These are phyloP conservation scores for Fusarium sp. DNA, from an alignment of 2,329 filamentous ascomycete species.

Conservation along the genomic window DNA sequence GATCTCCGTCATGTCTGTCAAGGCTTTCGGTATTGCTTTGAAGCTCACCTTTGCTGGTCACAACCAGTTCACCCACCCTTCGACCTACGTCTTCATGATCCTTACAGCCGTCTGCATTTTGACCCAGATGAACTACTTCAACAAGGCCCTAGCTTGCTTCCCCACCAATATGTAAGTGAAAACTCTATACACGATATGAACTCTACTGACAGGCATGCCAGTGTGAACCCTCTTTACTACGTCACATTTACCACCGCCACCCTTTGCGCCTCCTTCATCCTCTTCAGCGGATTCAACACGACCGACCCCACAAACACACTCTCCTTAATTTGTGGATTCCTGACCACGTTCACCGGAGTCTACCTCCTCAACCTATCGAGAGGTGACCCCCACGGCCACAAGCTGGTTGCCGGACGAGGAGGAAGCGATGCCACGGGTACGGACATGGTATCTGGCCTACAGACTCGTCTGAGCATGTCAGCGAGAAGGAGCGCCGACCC, in stretches of 20 bases:
- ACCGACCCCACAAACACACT: slow-evolving; percentile 91
- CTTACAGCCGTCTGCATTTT: slow-evolving; percentile 93
- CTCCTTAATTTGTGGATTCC: slow-evolving; percentile 90
- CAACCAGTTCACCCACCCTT: slow-evolving; percentile 95
- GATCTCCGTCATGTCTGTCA: slow-evolving; percentile 98
- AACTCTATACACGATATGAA: not conserved
- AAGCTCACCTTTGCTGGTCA: slow-evolving; percentile 94
- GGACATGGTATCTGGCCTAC: slow-evolving; percentile 88
- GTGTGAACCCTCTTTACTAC: slow-evolving; percentile 96
- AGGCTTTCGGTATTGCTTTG: slow-evolving; percentile 96
- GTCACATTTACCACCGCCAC: slow-evolving; percentile 97
- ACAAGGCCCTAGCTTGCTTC: slow-evolving; percentile 97
- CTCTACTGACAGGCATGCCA: slow-evolving; percentile 51
- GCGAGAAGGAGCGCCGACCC: slow-evolving; percentile 79
- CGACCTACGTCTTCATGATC: slow-evolving; percentile 97
- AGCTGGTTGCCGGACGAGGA: slow-evolving; percentile 69
- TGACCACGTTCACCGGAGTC: slow-evolving; percentile 94
- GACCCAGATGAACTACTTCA: slow-evolving; percentile 99
- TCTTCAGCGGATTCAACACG: slow-evolving; percentile 97
- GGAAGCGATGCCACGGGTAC: slow-evolving; percentile 86
- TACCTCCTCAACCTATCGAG: slow-evolving; percentile 97
- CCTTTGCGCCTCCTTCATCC: slow-evolving; percentile 92
- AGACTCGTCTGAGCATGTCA: slow-evolving; percentile 95
- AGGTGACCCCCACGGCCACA: slow-evolving; percentile 84
- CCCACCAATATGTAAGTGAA: slow-evolving; percentile 90